phyloP scores from a whole-genome alignment of 495 filamentous ascomycete species.

The Xylaria longipes region DNA sequence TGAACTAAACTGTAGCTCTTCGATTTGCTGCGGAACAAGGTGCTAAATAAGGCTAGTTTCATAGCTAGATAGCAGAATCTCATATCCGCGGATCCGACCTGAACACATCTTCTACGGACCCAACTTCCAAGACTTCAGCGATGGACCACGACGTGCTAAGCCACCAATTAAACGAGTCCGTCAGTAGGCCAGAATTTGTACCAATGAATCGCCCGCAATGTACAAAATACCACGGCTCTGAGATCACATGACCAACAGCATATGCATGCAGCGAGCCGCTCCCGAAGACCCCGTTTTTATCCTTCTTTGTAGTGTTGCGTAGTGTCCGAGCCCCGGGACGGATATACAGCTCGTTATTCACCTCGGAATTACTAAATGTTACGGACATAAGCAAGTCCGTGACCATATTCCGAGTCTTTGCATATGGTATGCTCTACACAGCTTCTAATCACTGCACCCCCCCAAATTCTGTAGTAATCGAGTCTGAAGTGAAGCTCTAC shows the following conservation, averaged over 20 bases:
- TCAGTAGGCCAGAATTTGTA: conserved; percentile 22
- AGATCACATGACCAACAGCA: conserved; percentile 40
- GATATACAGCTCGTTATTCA: not conserved
- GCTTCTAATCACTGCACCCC: not conserved
- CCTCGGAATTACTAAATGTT: not conserved
- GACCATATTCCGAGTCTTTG: not conserved
- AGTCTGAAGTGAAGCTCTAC: not conserved
- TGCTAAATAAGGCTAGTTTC: too few species aligned
- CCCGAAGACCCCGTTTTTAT: conserved; percentile 41
- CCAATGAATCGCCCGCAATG: conserved; percentile 31
- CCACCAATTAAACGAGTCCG: conserved; percentile 18
- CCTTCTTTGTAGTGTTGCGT: conserved; percentile 19
- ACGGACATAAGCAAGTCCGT: not conserved
- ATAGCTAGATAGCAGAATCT: too few species aligned
- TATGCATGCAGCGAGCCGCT: conserved; percentile 48
- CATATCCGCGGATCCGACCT: too few species aligned
- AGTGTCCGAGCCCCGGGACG: conserved; percentile 14
- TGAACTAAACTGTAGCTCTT: too few species aligned
- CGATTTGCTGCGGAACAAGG: too few species aligned
- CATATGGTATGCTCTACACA: not conserved
- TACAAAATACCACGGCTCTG: not conserved
- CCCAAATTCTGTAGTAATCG: not conserved
- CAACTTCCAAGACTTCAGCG: conserved; percentile 11
- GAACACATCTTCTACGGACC: conserved; percentile 3
- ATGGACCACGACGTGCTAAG: conserved; percentile 7